Conservation (phyloP, 2,329 filamentous ascomycete species). For the Epichloe typhina region DNA sequence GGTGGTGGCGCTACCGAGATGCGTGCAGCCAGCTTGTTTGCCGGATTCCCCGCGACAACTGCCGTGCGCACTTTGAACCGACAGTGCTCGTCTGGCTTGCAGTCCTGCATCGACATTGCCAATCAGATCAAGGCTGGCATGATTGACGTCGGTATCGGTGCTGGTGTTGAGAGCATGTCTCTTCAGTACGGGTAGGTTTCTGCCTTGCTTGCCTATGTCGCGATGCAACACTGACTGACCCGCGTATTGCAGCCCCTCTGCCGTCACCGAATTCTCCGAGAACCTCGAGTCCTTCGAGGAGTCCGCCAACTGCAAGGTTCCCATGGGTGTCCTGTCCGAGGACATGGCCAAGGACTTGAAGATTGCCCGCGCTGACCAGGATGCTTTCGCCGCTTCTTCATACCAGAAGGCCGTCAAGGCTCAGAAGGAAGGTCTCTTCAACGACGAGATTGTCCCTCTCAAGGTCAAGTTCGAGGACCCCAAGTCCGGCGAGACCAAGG, state of each 20-base stretch:
- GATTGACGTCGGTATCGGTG: conserved; percentile 90
- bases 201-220: neutral
- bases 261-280: conserved; percentile 87
- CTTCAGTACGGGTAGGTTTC: conserved; percentile 66
- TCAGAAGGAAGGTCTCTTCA: conserved; percentile 78
- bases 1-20: conserved; percentile 95
- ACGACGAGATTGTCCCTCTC: conserved; percentile 80
- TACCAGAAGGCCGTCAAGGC: conserved; percentile 84
- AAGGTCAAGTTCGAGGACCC: conserved; percentile 81
- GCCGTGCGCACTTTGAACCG: conserved; percentile 85
- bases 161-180: conserved; percentile 94
- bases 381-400: conserved; percentile 84
- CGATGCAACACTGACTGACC: neutral
- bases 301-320: conserved; percentile 90
- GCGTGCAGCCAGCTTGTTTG: conserved; percentile 78
- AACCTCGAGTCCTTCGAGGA: conserved; percentile 69
- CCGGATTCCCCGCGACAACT: conserved; percentile 72
- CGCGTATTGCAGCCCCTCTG: conserved; percentile 46
- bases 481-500: conserved; percentile 76
- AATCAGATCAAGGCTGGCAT: conserved; percentile 84
- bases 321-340: conserved; percentile 90
- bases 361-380: conserved; percentile 61
- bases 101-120: conserved; percentile 86
- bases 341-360: conserved; percentile 81
- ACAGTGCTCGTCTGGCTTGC: conserved; percentile 86